Evolutionary conservation across 768 basidiomycete species (phyloP), one percentile per base, ranked within the genome.

Genomic region (Russula sp.): DNA sequence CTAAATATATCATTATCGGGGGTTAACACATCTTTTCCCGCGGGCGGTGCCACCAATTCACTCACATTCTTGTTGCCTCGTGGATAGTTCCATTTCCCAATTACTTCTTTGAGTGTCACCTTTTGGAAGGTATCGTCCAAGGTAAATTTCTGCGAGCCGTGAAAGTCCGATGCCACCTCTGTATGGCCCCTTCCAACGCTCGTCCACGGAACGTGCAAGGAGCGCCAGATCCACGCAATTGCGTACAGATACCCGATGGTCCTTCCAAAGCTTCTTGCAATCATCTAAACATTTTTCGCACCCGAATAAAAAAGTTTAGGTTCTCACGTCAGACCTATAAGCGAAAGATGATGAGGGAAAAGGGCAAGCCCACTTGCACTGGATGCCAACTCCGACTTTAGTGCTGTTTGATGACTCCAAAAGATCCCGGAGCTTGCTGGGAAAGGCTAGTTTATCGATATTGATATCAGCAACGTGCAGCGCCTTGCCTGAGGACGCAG

Each of bases 341-440:
- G 7, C 30, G 55, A 63, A 51, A 13, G 54, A 62, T 42, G 44
- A 55, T 20, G 8, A 34, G 18, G n/a, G 36, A 20, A 1, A 7
- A 16, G 24, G 34, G 32, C 56, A 50, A 2, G 59, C 38, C 38
- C 53, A 71, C 67, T 60, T 69, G 87, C 90, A 71, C 76, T 84
- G 84, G n/a, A 92, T 90, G 28, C 79, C 85, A 57, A 90, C 88
- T 24, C 91, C 91, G 9, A 83, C 81, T 74, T 92, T 92, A 64
- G 80, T 72, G 59, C 83, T 79, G n/a, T 71, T 71, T 0, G 83
- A 73, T 61, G 84, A 80, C 62, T 77, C 77, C 16, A 92, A 79
- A 32, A 92, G 65, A 3, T 77, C 69, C 50, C 70, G 76, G 1
- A 92, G 79, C 59, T 75, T 79, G 36, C 65, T 68, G 0, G 55